Conservation (phyloP, 2,329 filamentous ascomycete species). For the Hymenoscyphus infarciens region DNA sequence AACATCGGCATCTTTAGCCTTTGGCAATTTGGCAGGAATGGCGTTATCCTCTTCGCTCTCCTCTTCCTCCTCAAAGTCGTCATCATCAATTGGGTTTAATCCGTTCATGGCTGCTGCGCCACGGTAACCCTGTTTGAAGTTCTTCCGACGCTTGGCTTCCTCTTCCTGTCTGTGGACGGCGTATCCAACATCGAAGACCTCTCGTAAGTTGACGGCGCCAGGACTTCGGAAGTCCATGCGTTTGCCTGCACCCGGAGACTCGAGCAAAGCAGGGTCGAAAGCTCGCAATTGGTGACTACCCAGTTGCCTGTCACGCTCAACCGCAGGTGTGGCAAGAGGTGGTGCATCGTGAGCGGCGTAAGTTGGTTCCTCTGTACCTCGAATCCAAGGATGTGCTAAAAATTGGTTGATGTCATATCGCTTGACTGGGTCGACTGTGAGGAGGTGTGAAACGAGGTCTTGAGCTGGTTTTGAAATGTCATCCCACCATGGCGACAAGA, state of each 20-base stretch:
- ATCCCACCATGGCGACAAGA: slow-evolving; percentile 98
- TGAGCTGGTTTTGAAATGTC: slow-evolving; percentile 94
- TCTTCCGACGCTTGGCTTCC: slow-evolving; percentile 86
- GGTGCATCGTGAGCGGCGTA: slow-evolving; percentile 65
- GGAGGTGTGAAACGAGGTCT: slow-evolving; percentile 86
- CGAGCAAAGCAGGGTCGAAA: slow-evolving; percentile 54
- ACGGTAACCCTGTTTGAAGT: slow-evolving; percentile 68
- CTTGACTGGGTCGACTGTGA: slow-evolving; percentile 93
- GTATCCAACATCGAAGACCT: slow-evolving; percentile 98
- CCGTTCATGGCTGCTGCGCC: slow-evolving; percentile 60
- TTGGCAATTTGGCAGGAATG: slow-evolving; percentile 63
- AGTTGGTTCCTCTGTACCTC: slow-evolving; percentile 64
- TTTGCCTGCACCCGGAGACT: slow-evolving; percentile 58
- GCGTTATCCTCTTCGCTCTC: slow-evolving; percentile 56
- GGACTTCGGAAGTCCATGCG: slow-evolving; percentile 93
- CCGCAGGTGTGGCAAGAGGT: slow-evolving; percentile 64
- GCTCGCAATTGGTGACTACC: slow-evolving; percentile 41
- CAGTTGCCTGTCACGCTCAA: slow-evolving; percentile 36
- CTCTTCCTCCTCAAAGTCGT: slow-evolving; percentile 63
- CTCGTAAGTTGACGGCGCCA: slow-evolving; percentile 88
- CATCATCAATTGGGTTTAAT: slow-evolving; percentile 61
- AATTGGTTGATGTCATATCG: slow-evolving; percentile 93
- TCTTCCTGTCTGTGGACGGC: slow-evolving; percentile 96
- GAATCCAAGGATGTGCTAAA: slow-evolving; percentile 91
- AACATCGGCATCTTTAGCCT: slow-evolving; percentile 56